Conservation (phyloP, 768 basidiomycete genomes). For the Lepiota brunneoincarnata region DNA sequence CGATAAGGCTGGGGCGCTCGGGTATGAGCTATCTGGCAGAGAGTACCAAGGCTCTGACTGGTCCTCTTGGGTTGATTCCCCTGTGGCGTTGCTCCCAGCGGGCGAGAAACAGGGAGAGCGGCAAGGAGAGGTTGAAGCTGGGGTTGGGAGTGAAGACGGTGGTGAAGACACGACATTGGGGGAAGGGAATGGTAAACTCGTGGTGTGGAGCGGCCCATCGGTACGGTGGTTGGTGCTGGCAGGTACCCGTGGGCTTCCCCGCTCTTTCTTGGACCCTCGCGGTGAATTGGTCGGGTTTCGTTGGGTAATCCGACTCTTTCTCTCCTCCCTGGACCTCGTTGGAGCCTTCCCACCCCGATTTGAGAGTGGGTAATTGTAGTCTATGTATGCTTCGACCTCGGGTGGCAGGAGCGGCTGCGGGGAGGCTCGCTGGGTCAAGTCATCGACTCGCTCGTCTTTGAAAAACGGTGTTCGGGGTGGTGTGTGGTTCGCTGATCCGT, state of each 20-base stretch:
- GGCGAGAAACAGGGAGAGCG: no score
- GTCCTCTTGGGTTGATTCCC: no score
- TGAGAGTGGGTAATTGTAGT: constrained; percentile 6
- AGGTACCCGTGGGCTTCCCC: background rate
- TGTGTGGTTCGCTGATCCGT: constrained; percentile 37
- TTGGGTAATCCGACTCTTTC: background rate
- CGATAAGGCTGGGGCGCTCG: no score
- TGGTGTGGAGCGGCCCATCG: no score
- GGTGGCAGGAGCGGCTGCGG: constrained; percentile 27
- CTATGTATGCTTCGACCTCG: constrained; percentile 11
- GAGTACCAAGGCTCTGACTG: no score
- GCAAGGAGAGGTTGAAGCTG: no score
- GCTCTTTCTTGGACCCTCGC: background rate
- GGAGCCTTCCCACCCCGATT: constrained; percentile 5
- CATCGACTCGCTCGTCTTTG: constrained; percentile 42
- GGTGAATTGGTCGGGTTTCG: constrained; percentile 5
- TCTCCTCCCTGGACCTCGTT: constrained; percentile 1
- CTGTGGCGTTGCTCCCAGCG: no score
- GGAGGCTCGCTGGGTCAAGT: constrained; percentile 19
- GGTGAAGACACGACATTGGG: no score
- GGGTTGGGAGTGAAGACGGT: no score
- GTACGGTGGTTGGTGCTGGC: no score
- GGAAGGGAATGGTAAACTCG: no score
- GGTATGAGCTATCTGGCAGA: no score
- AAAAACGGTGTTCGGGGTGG: constrained; percentile 51